Base-by-base conservation (phyloP, 805 yeast species). In the Cyberlindnera mississippiensis region DNA sequence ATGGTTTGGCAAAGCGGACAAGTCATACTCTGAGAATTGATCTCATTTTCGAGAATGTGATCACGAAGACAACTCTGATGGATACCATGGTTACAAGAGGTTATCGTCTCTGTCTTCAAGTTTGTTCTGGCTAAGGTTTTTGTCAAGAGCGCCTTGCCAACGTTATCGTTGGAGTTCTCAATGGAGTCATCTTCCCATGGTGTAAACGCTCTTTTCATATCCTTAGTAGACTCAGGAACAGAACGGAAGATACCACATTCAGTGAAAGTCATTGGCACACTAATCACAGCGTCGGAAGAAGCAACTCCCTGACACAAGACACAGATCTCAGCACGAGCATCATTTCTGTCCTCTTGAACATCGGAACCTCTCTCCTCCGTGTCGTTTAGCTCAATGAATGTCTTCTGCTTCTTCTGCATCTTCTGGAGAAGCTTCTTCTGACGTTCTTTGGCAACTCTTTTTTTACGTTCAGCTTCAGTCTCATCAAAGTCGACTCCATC, bases 1-100 rank as follows among this genome's bases (percentile, higher is more conserved):
- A 82, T 73, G 0, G 96, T 85, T 48, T 89, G 88, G 69, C 99
- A 93, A 32, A 93, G 70, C 0, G 99, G 98, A 60, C 99, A 93
- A n/a, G 87, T 64, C 53, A 29, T 13, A 14, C 11, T 34, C 20
- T 26, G 14, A 9, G 34, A 9, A 18, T 13, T 85, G 76, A 73
- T 20, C 75, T 75, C 9, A 74, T 73, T 30, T 83, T 42, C 30
- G 16, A 80, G 48, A 76, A 80, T 61, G 57, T 77, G 82, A 41
- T 82, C 80, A 42, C 72, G 61, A 59, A 83, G 86, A 61, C 99
- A 93, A 15, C 72, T 69, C 50, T 73, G 79, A 60, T 93, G 99
- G 78, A 93, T 82, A 8, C 91, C 87, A 63, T 93, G 99, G 14
- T 96, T 95, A 66, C 99, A 93, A 28, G 96, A 87, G 9, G 52